These are phyloP conservation scores for Cercophora scortea DNA, from an alignment of 495 filamentous ascomycete genomes.

Conservation along the genomic window DNA sequence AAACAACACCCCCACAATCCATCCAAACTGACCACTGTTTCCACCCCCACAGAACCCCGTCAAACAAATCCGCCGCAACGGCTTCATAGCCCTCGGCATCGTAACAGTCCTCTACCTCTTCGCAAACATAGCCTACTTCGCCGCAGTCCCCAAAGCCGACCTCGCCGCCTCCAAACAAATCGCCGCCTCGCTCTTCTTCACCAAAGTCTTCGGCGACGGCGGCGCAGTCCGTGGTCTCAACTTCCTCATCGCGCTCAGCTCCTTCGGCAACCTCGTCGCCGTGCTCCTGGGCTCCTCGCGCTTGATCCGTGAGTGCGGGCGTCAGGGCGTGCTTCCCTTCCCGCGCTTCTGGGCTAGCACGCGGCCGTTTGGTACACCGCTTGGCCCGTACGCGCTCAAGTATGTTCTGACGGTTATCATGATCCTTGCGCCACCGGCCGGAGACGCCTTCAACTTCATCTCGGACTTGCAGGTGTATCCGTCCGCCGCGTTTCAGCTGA, in stretches of 20 bases:
- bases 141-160: slow-evolving; percentile 47
- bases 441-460: slow-evolving; percentile 62
- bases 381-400: slow-evolving; percentile 52
- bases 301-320: slow-evolving; percentile 53
- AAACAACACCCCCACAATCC: background rate
- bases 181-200: slow-evolving; percentile 53
- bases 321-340: slow-evolving; percentile 59
- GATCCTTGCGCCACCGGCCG: slow-evolving; percentile 59
- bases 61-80: slow-evolving; percentile 47
- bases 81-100: slow-evolving; percentile 31
- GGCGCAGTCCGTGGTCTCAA: slow-evolving; percentile 46
- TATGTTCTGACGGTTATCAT: slow-evolving; percentile 54
- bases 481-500: slow-evolving; percentile 42
- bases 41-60: slow-evolving; percentile 38
- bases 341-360: slow-evolving; percentile 58
- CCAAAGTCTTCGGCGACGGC: slow-evolving; percentile 48
- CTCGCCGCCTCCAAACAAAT: slow-evolving; percentile 45
- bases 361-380: slow-evolving; percentile 53
- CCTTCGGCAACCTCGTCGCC: slow-evolving; percentile 57
- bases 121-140: slow-evolving; percentile 56
- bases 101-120: slow-evolving; percentile 51
- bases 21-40: background rate
- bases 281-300: slow-evolving; percentile 51
- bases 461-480: slow-evolving; percentile 50
- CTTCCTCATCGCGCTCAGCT: slow-evolving; percentile 53